Conservation (phyloP, 2,329 filamentous ascomycete species). For the Fusarium sulawesiense region DNA sequence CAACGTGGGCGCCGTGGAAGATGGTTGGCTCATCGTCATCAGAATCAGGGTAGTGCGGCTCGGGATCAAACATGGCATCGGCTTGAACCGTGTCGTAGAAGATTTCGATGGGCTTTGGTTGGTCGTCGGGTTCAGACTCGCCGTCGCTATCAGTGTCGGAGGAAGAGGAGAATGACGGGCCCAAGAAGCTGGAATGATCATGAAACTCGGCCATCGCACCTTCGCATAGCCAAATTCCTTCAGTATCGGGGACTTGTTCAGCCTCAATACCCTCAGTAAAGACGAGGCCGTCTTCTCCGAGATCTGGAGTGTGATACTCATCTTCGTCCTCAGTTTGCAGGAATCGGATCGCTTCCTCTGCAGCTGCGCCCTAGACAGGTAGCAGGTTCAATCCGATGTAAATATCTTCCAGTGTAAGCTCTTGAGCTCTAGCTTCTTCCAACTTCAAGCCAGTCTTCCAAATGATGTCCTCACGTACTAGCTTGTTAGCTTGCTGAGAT, state of each 20-base stretch:
- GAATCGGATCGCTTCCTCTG: background rate
- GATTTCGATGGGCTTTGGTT: background rate
- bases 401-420: conserved; percentile 38
- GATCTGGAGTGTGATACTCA: background rate
- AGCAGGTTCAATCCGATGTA: conserved; percentile 45
- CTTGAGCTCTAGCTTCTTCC: conserved; percentile 38
- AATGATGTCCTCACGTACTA: conserved; percentile 40
- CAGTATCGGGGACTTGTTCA: too few relatives aligned
- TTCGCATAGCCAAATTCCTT: too few relatives aligned
- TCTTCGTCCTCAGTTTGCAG: background rate
- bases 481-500: conserved; percentile 28
- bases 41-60: conserved; percentile 38
- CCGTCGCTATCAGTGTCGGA: conserved; percentile 1
- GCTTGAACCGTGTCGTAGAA: conserved; percentile 26
- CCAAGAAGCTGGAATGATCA: background rate
- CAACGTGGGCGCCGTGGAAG: conserved; percentile 46
- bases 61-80: conserved; percentile 37
- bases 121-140: conserved; percentile 2
- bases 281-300: background rate
- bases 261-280: background rate
- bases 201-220: too few relatives aligned
- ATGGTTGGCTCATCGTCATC: conserved; percentile 41
- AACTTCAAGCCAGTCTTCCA: conserved; percentile 46
- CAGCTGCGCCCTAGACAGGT: conserved; percentile 44
- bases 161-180: background rate